These are phyloP conservation scores for Astrothelium subdiscretum DNA, from an alignment of 495 filamentous ascomycete genomes.

Conservation along the genomic window DNA sequence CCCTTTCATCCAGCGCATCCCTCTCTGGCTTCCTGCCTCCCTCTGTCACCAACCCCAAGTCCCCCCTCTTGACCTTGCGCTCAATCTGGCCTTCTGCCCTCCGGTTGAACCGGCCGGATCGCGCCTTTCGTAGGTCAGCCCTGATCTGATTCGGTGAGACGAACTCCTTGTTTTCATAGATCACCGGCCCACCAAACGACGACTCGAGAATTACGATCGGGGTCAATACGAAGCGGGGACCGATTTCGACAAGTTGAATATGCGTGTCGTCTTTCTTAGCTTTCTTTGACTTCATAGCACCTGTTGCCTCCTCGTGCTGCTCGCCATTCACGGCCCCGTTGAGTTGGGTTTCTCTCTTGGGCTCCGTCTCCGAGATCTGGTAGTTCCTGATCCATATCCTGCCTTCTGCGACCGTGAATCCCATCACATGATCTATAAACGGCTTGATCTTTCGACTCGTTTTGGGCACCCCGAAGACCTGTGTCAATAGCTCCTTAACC, in stretches of 20 bases:
- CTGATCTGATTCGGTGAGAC: slow-evolving; percentile 92
- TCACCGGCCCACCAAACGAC: slow-evolving; percentile 89
- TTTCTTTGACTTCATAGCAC: slow-evolving; percentile 22
- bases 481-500: slow-evolving; percentile 77
- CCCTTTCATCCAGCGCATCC: slow-evolving; percentile 65
- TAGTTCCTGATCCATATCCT: slow-evolving; percentile 97
- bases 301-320: slow-evolving; percentile 21
- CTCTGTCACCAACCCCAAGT: slow-evolving; percentile 61
- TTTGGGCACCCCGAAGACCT: slow-evolving; percentile 89
- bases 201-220: slow-evolving; percentile 94
- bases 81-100: slow-evolving; percentile 64
- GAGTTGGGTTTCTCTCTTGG: slow-evolving; percentile 24
- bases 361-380: slow-evolving; percentile 77
- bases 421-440: slow-evolving; percentile 90
- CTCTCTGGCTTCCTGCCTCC: slow-evolving; percentile 40
- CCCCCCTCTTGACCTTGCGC: slow-evolving; percentile 57
- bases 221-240: slow-evolving; percentile 86
- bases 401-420: slow-evolving; percentile 82
- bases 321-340: slow-evolving; percentile 18
- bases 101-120: slow-evolving; percentile 62
- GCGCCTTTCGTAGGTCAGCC: slow-evolving; percentile 58
- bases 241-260: slow-evolving; percentile 81
- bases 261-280: slow-evolving; percentile 46
- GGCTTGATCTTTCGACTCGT: slow-evolving; percentile 81
- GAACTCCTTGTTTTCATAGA: slow-evolving; percentile 98